These are phyloP conservation scores for Tuber borchii DNA, from an alignment of 495 filamentous ascomycete species.

Conservation along the genomic window DNA sequence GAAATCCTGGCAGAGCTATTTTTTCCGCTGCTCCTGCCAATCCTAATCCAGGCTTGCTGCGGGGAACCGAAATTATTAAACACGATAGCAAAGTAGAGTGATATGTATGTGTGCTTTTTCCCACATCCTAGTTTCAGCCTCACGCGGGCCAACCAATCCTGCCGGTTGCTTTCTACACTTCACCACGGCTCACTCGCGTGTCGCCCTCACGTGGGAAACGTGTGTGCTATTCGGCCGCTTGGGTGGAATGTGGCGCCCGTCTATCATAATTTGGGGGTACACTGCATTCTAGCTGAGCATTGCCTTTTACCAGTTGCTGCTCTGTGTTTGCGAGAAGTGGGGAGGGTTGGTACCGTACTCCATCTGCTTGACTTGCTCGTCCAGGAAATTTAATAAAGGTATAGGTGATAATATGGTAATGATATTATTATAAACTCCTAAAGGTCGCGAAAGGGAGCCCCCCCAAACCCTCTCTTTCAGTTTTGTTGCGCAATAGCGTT, in stretches of 20 bases:
- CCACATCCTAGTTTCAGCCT: background rate
- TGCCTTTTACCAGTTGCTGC: no score
- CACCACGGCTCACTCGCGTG: constrained; percentile 1
- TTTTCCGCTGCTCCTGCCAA: background rate
- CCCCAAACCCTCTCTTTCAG: background rate
- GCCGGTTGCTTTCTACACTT: background rate
- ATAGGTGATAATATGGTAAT: no score
- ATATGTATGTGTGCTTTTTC: background rate
- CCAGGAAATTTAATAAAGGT: background rate
- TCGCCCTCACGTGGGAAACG: background rate
- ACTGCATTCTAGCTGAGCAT: no score
- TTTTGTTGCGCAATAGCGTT: background rate
- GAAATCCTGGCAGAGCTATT: background rate
- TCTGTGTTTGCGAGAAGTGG: no score
- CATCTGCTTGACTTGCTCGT: background rate
- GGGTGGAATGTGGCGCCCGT: no score
- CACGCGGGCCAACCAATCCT: background rate
- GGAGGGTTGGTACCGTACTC: no score
- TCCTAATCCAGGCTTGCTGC: background rate
- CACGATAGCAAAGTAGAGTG: no score
- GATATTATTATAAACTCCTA: background rate
- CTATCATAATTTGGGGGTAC: no score
- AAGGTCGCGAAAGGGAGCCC: background rate
- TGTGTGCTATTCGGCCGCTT: background rate
- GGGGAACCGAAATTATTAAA: background rate